Conservation (phyloP, 202 grass and related monocot species). For the Dendrocalamus latiflorus region DNA sequence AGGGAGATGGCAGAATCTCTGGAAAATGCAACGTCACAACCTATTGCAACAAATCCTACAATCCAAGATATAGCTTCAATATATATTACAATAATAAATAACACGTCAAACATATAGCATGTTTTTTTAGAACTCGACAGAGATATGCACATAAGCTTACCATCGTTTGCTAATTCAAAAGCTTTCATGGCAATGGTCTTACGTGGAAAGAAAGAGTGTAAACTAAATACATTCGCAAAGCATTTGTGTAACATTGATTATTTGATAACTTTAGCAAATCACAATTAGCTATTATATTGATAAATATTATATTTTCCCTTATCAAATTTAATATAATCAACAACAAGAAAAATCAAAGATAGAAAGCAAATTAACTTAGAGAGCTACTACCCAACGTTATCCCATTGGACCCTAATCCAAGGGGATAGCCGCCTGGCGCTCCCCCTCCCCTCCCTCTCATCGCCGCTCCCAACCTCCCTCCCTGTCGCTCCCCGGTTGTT, state of each 20-base stretch:
- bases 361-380: background rate
- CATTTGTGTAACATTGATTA: background rate
- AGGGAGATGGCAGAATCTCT: slow-evolving; percentile 14
- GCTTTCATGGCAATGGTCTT: no score
- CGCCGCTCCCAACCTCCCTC: no score
- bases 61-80: background rate
- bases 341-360: background rate
- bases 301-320: background rate
- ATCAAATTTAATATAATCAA: background rate
- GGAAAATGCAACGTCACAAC: slow-evolving; percentile 35
- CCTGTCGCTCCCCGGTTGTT: no score
- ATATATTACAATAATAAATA: background rate
- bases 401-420: no score
- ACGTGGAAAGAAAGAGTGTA: no score
- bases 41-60: slow-evolving; percentile 55
- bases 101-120: background rate
- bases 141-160: no score
- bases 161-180: no score
- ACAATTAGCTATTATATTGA: background rate
- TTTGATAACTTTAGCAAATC: background rate
- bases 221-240: background rate
- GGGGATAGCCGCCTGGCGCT: no score
- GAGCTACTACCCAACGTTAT: no score
- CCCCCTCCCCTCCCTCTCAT: no score
- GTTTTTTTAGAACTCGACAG: background rate